Evolutionary conservation across 352 stramenopile species (phyloP).

Genomic region (Pythium pyrilobum): DNA sequence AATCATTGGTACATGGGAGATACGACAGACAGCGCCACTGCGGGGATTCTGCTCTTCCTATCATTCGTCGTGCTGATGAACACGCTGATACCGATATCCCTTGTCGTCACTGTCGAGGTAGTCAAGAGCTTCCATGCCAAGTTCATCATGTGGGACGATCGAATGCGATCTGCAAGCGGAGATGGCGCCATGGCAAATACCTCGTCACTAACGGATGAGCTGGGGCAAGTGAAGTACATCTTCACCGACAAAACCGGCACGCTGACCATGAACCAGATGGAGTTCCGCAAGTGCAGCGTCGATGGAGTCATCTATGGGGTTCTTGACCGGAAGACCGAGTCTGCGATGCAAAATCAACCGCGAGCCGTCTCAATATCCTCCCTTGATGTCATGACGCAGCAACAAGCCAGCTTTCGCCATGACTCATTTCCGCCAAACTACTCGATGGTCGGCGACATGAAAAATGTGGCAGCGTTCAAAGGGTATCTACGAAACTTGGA

Average conservation of each 20-base stretch:
- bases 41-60: constrained; percentile 72
- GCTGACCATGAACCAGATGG: constrained; percentile 93
- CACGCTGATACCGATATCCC: constrained; percentile 91
- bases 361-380: constrained; percentile 17
- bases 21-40: background rate
- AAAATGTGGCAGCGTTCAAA: constrained; percentile 38
- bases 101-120: constrained; percentile 87
- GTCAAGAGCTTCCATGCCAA: constrained; percentile 72
- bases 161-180: constrained; percentile 47
- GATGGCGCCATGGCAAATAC: constrained; percentile 80
- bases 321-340: constrained; percentile 26
- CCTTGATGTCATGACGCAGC: constrained; percentile 10
- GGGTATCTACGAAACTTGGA: constrained; percentile 44
- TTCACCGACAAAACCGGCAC: constrained; percentile 95
- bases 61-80: constrained; percentile 90
- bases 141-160: constrained; percentile 73
- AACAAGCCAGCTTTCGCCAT: constrained; percentile 1
- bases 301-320: constrained; percentile 81
- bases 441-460: constrained; percentile 9
- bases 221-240: constrained; percentile 90
- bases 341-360: background rate
- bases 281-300: constrained; percentile 94
- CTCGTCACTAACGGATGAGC: constrained; percentile 88
- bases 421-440: constrained; percentile 7
- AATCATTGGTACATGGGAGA: constrained; percentile 18